A percentile compares a stretch with the other conserved stretches of the same genome.
phyloP scores from a whole-genome alignment of 371 early-diverging fungal species.

The Choanephora cucurbitarum region DNA sequence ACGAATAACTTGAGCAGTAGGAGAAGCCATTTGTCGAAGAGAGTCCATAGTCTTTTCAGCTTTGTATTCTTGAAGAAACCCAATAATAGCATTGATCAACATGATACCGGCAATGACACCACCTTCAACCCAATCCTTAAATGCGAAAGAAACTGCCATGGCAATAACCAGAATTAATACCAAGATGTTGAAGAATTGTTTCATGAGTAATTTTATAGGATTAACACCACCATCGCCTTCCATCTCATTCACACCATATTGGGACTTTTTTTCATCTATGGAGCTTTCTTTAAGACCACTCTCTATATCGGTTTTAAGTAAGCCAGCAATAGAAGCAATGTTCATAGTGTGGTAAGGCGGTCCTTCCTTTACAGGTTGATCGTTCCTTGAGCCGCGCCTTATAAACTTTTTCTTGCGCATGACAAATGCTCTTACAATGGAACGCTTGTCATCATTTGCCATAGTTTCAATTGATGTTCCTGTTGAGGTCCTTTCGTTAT shows the following conservation, averaged over 20 bases:
- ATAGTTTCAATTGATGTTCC: too few species aligned
- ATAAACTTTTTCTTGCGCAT: slow-evolving; percentile 24
- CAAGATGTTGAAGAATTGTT: slow-evolving; percentile 82
- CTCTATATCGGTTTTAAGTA: slow-evolving; percentile 55
- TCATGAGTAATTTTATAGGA: slow-evolving; percentile 64
- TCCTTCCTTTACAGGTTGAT: slow-evolving; percentile 21
- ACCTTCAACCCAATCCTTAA: slow-evolving; percentile 68
- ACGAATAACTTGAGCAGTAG: slow-evolving; percentile 74
- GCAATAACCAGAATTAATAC: slow-evolving; percentile 79
- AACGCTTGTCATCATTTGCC: too few species aligned
- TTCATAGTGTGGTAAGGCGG: slow-evolving; percentile 58
- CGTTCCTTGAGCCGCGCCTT: not conserved
- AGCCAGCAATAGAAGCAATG: slow-evolving; percentile 52
- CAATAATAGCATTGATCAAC: slow-evolving; percentile 78
- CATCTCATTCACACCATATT: slow-evolving; percentile 75
- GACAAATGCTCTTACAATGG: too few species aligned
- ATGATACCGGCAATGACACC: slow-evolving; percentile 78
- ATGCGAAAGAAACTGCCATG: slow-evolving; percentile 62
- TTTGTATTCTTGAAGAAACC: slow-evolving; percentile 86
- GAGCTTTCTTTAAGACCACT: slow-evolving; percentile 60
- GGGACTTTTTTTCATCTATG: slow-evolving; percentile 50
- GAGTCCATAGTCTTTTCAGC: slow-evolving; percentile 91
- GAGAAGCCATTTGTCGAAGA: slow-evolving; percentile 80
- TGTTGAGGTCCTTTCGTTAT: too few species aligned
- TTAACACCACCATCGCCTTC: slow-evolving; percentile 65